phyloP scores from a whole-genome alignment of 164 flowering plant genomes.

The Stephania japonica region DNA sequence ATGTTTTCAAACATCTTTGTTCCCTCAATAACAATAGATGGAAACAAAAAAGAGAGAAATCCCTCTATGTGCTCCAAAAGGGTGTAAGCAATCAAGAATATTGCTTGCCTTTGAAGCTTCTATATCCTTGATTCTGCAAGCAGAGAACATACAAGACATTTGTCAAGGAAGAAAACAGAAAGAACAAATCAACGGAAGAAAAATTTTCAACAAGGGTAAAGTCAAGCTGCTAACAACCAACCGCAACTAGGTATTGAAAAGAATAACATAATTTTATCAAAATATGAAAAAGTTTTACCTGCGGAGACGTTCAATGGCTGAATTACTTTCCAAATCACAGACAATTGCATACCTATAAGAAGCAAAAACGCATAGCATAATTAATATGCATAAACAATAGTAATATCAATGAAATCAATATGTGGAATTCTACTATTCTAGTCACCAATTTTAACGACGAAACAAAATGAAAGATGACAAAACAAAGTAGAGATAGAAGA shows the following conservation, averaged over 20 bases:
- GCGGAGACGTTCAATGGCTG: conserved; percentile 85
- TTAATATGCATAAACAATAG: too few relatives aligned
- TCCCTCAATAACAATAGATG: neutral
- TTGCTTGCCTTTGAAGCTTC: conserved; percentile 68
- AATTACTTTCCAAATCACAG: conserved; percentile 59
- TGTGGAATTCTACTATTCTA: too few relatives aligned
- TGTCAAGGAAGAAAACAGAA: conserved; percentile 10
- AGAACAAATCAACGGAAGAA: neutral
- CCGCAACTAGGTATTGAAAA: conserved; percentile 1
- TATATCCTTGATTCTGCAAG: conserved; percentile 76
- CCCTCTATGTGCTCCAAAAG: conserved; percentile 1
- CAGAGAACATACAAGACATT: conserved; percentile 8
- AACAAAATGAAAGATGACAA: neutral
- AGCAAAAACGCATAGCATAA: neutral
- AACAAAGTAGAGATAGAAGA: neutral
- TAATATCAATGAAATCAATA: too few relatives aligned
- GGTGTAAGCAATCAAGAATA: neutral
- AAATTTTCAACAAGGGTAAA: neutral
- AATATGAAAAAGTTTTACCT: conserved; percentile 37
- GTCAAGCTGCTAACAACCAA: too few relatives aligned
- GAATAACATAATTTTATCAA: neutral
- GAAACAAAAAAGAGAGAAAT: neutral
- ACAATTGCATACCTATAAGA: conserved; percentile 70
- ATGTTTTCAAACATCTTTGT: neutral
- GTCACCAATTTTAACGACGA: neutral